Percentiles rank a stretch among this genome's conserved stretches.
phyloP scores from a whole-genome alignment of 1,139 yeast genomes.

The Blastobotrys serpentis region DNA sequence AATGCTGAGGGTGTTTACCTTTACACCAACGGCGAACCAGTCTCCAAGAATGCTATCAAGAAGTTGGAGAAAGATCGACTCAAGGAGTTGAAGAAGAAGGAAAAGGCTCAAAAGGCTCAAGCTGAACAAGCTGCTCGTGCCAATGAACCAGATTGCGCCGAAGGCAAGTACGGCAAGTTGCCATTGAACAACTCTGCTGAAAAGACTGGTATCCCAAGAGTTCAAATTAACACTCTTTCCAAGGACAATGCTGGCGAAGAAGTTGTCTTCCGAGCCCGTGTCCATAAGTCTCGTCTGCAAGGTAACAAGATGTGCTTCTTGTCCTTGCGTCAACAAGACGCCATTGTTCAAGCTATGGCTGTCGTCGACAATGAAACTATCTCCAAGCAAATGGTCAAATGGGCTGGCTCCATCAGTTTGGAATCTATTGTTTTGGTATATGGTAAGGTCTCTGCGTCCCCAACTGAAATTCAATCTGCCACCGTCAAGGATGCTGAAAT shows the following conservation, averaged over 20 bases:
- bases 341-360: constrained; percentile 78
- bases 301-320: constrained; percentile 93
- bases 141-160: constrained; percentile 79
- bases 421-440: constrained; percentile 91
- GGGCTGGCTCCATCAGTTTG: constrained; percentile 82
- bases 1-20: constrained; percentile 27
- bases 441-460: constrained; percentile 81
- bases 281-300: constrained; percentile 90
- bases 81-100: constrained; percentile 90
- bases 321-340: constrained; percentile 85
- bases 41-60: constrained; percentile 92
- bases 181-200: constrained; percentile 79
- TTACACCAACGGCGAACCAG: constrained; percentile 76
- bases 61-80: constrained; percentile 91
- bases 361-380: constrained; percentile 65
- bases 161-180: constrained; percentile 82
- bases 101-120: constrained; percentile 85
- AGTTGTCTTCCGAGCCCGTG: constrained; percentile 87
- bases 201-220: constrained; percentile 62
- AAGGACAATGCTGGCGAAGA: constrained; percentile 70
- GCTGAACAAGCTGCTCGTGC: constrained; percentile 84
- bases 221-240: constrained; percentile 52
- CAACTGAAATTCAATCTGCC: constrained; percentile 84
- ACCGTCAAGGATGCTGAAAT: constrained; percentile 91
- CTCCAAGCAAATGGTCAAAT: constrained; percentile 94